phyloP scores from a whole-genome alignment of 1,139 yeast species.

The Yamadazyma taylorii region DNA sequence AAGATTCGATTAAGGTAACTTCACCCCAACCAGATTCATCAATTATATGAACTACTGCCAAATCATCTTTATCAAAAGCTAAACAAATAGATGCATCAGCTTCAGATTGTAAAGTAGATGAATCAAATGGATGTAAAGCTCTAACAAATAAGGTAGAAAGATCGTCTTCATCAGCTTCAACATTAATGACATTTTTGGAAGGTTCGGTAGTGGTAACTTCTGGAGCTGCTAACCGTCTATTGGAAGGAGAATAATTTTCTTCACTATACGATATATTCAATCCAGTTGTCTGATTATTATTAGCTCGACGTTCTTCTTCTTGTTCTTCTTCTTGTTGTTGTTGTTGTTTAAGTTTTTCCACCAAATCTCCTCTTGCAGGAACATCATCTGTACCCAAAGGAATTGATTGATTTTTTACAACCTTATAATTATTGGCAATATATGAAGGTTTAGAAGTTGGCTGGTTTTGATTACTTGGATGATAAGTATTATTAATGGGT shows the following conservation, averaged over 20 bases:
- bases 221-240: too few species aligned
- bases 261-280: conserved; percentile 11
- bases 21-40: conserved; percentile 99
- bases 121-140: conserved; percentile 80
- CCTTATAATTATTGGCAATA: conserved; percentile 9
- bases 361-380: conserved; percentile 35
- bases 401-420: conserved; percentile 17
- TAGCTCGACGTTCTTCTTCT: conserved; percentile 4
- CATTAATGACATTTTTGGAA: conserved; percentile 2
- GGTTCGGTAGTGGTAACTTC: neutral
- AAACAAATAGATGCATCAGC: conserved; percentile 79
- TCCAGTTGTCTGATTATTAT: conserved; percentile 6
- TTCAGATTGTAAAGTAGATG: conserved; percentile 61
- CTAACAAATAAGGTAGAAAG: conserved; percentile 49
- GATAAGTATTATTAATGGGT: conserved; percentile 9
- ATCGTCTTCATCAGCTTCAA: conserved; percentile 32
- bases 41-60: conserved; percentile 83
- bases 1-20: conserved; percentile 70
- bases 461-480: conserved; percentile 8
- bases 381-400: conserved; percentile 21
- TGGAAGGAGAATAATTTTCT: neutral
- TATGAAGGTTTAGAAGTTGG: neutral
- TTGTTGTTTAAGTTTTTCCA: conserved; percentile 18
- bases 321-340: too few species aligned
- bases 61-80: conserved; percentile 75